Percentiles rank a stretch among this genome's conserved stretches.
These are phyloP conservation scores for Hanseniaspora mollemarum DNA, from an alignment of 805 yeast species.

Conservation along the genomic window DNA sequence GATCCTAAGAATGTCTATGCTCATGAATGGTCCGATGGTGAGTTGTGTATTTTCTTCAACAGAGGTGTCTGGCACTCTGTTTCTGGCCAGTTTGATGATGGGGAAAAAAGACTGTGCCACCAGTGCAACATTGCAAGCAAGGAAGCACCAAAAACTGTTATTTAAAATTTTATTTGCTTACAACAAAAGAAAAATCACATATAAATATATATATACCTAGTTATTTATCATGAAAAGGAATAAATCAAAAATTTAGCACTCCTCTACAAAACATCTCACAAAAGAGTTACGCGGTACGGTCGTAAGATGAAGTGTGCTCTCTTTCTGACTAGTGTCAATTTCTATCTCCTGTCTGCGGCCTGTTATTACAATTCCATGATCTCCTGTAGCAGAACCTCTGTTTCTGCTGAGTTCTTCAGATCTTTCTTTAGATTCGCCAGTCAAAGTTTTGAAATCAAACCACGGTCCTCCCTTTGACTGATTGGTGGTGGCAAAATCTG, in stretches of 20 bases:
- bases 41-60: constrained; percentile 74
- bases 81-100: constrained; percentile 72
- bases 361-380: constrained; percentile 15
- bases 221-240: too few relatives aligned
- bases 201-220: too few relatives aligned
- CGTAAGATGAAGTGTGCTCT: background rate
- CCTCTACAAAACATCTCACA: background rate
- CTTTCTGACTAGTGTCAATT: background rate
- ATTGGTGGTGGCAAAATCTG: background rate
- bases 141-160: constrained; percentile 42
- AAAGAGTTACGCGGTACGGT: background rate
- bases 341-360: constrained; percentile 14
- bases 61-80: constrained; percentile 89
- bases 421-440: background rate
- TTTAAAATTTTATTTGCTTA: too few relatives aligned
- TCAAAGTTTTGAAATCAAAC: constrained; percentile 6
- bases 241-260: too few relatives aligned
- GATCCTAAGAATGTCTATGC: constrained; percentile 62
- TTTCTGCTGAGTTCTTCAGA: background rate
- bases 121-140: constrained; percentile 89
- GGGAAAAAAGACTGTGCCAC: constrained; percentile 78
- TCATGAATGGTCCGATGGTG: constrained; percentile 76
- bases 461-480: background rate
- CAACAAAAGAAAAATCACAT: too few relatives aligned
- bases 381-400: background rate